Evolutionary conservation across 2,329 filamentous ascomycete species (phyloP).

Genomic region (Diplodia intermedia): DNA sequence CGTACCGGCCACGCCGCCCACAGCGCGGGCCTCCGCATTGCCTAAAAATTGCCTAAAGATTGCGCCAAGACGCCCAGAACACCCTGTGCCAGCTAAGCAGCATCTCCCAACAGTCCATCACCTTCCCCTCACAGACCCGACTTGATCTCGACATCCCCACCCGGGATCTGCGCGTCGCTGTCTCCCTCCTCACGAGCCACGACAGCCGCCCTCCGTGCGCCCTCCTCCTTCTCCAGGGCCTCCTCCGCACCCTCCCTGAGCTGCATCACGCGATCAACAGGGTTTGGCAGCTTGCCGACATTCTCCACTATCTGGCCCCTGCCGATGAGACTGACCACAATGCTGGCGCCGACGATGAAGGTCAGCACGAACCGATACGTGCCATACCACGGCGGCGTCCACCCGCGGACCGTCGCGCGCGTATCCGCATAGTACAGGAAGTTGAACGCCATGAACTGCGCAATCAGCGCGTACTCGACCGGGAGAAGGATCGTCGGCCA

Average conservation of each 20-base stretch:
- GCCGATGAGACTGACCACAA: conserved; percentile 81
- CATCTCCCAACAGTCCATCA: conserved; percentile 1
- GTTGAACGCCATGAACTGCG: conserved; percentile 85
- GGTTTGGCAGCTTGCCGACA: conserved; percentile 54
- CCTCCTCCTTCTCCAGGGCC: conserved; percentile 44
- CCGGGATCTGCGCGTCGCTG: not conserved
- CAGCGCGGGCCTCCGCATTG: conserved; percentile 15
- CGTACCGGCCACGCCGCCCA: conserved; percentile 6
- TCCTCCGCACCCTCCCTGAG: conserved; percentile 51
- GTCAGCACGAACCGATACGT: conserved; percentile 93
- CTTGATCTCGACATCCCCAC: conserved; percentile 28
- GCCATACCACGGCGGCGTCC: conserved; percentile 84
- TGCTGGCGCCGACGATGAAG: conserved; percentile 82
- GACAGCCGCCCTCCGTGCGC: conserved; percentile 33
- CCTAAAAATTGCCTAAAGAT: conserved; percentile 14
- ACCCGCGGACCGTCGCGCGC: conserved; percentile 73
- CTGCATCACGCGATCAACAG: conserved; percentile 57
- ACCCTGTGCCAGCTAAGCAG: conserved; percentile 16
- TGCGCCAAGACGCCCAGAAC: conserved; percentile 26
- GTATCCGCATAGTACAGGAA: conserved; percentile 86
- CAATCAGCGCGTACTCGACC: conserved; percentile 81
- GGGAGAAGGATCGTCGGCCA: conserved; percentile 91
- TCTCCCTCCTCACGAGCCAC: conserved; percentile 26
- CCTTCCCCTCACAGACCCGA: conserved; percentile 5
- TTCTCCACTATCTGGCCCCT: conserved; percentile 75